These are phyloP conservation scores for Papilionanthe hybrid DNA, from an alignment of 116 monocot genomes.

Conservation along the genomic window DNA sequence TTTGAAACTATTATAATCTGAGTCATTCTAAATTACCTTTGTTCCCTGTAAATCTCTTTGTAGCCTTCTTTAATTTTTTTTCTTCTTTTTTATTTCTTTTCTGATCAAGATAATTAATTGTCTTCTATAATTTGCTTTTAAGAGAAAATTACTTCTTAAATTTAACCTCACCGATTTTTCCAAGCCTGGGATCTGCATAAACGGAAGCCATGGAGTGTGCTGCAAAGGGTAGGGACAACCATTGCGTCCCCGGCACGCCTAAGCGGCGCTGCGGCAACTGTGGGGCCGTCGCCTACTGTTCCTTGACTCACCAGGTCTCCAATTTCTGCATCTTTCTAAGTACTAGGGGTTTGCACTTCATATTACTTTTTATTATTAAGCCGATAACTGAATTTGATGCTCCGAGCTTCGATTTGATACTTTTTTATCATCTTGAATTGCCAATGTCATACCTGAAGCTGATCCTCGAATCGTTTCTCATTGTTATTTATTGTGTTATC, in stretches of 20 bases:
- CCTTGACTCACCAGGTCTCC: conserved; percentile 65
- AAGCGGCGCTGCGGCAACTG: conserved; percentile 65
- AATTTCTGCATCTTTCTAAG: not conserved
- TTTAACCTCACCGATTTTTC: too few species aligned
- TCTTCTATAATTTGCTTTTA: too few species aligned
- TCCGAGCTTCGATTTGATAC: not conserved
- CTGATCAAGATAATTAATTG: too few species aligned
- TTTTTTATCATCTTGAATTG: not conserved
- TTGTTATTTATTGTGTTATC: not conserved
- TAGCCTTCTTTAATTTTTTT: too few species aligned
- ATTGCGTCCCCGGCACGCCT: conserved; percentile 41
- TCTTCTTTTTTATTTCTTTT: too few species aligned
- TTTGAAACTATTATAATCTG: too few species aligned
- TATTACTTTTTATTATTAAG: not conserved
- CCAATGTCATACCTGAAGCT: not conserved
- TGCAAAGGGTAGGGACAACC: conserved; percentile 42
- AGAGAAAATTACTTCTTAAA: too few species aligned
- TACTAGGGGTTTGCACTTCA: not conserved
- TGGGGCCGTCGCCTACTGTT: conserved; percentile 84
- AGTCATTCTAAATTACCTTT: too few species aligned
- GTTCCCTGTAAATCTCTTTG: too few species aligned
- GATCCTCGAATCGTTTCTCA: not conserved
- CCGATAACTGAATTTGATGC: not conserved
- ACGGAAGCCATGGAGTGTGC: conserved; percentile 60
- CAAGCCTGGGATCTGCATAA: too few species aligned